Percentiles rank a stretch among this genome's conserved stretches.
Conservation (phyloP, 2,329 filamentous ascomycete genomes). For the Hypoxylon sp. region DNA sequence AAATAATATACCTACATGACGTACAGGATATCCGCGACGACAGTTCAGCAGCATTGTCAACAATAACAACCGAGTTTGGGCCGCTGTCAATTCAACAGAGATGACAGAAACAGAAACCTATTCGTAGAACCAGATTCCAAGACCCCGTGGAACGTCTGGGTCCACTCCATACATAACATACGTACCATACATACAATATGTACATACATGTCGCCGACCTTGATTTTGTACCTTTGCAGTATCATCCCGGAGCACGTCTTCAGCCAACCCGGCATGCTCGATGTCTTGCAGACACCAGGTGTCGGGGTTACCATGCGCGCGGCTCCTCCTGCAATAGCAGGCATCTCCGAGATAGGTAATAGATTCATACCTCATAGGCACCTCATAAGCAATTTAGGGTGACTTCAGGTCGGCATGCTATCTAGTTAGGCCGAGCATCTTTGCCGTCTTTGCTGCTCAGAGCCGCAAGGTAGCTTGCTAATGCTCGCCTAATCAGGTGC, state of each 20-base stretch:
- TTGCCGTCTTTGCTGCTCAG: constrained; percentile 16
- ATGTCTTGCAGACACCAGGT: constrained; percentile 39
- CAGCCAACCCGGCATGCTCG: constrained; percentile 37
- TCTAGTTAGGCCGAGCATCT: neutral
- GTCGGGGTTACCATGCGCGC: constrained; percentile 41
- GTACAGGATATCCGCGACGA: neutral
- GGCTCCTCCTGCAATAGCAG: constrained; percentile 34
- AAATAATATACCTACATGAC: constrained; percentile 4
- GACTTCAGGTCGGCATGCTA: constrained; percentile 1
- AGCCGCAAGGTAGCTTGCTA: constrained; percentile 34
- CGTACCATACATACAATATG: too few relatives aligned
- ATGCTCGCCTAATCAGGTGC: constrained; percentile 21
- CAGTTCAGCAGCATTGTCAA: constrained; percentile 35
- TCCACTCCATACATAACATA: constrained; percentile 28
- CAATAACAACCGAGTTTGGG: constrained; percentile 32
- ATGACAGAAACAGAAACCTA: constrained; percentile 11
- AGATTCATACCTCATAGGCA: neutral
- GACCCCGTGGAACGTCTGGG: constrained; percentile 15
- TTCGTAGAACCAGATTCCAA: constrained; percentile 37
- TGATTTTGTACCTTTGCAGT: constrained; percentile 19
- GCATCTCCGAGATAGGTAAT: constrained; percentile 28
- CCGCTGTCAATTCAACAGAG: constrained; percentile 16
- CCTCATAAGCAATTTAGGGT: neutral
- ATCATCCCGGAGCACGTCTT: constrained; percentile 31
- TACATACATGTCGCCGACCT: constrained; percentile 40